Evolutionary conservation across 306 rosid genomes (phyloP), one percentile per base, ranked within the genome.

Genomic region (Lathyrus tuberosus): DNA sequence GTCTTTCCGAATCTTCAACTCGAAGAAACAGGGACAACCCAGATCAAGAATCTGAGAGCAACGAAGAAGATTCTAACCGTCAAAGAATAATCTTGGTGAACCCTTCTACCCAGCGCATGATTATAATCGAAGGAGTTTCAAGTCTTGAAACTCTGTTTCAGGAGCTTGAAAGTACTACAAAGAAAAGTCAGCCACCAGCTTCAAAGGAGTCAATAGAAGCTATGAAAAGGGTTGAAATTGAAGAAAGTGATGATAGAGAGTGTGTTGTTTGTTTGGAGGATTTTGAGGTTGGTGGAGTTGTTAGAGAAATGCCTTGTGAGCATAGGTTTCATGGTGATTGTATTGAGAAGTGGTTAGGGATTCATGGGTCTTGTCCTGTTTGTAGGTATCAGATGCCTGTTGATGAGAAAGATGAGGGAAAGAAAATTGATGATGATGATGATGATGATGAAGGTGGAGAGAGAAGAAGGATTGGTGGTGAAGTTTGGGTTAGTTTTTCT

Each of bases 291-390:
- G 88, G 85, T 52, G 80, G 78, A 5, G 54, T 69, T 30, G 89
- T 69, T 0, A 93, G 79, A 16, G 84, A 84, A 33, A 88, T 94
- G 97, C 95, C 97, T 14, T 90, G 96, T 64, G 78, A 68, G 76
- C 98, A 94, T 63, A 81, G 74, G 43, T 94, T 94, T 73, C 97
- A 90, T 14, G 66, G 40, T 0, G 35, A 52, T 65, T 90, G 98
- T 15, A 80, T 94, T 28, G 92, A 84, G 77, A 87, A 81, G 86
- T 94, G 98, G 98, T 17, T 90, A 31, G 80, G 81, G 69, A 65
- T 80, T 26, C 98, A 86, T 67, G 98, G 96, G 35, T 76, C 89
- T 14, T 90, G 96, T 71, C 98, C 96, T 48, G 86, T 94, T 37
- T 90, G 97, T 54, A 76, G 98, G 80, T 86, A 65, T 49, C 80